Percentiles rank a stretch among this genome's conserved stretches.
Conservation (phyloP, 2,329 filamentous ascomycete genomes). For the Talaromyces sp. region DNA sequence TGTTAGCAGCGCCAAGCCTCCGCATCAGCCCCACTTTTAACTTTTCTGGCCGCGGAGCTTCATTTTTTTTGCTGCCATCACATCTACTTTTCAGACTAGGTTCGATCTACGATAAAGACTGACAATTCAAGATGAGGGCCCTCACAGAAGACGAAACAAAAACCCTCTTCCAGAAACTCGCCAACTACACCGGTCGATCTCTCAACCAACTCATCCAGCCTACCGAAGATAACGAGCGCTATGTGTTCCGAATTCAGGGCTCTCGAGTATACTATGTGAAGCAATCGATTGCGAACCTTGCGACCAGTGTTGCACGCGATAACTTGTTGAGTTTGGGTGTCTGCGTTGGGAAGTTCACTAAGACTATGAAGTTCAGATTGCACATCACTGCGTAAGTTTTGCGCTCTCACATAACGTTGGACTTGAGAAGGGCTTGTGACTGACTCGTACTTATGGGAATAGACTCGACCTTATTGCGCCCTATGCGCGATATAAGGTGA, state of each 20-base stretch:
- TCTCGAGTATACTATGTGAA: constrained; percentile 89
- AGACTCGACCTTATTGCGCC: constrained; percentile 76
- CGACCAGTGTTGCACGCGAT: constrained; percentile 76
- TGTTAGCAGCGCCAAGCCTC: constrained; percentile 29
- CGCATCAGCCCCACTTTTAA: constrained; percentile 24
- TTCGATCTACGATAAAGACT: neutral
- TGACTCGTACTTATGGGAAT: neutral
- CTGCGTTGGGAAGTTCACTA: constrained; percentile 92
- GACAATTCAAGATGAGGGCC: constrained; percentile 62
- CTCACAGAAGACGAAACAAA: constrained; percentile 65
- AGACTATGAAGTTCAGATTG: constrained; percentile 90
- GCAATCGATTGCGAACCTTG: constrained; percentile 83
- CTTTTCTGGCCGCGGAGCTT: constrained; percentile 24
- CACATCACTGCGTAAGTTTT: constrained; percentile 69
- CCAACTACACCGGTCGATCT: constrained; percentile 84
- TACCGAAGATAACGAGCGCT: constrained; percentile 68
- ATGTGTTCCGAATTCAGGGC: constrained; percentile 80
- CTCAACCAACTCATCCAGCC: constrained; percentile 80
- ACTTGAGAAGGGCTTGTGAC: neutral
- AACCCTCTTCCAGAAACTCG: constrained; percentile 86
- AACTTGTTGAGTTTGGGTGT: constrained; percentile 83
- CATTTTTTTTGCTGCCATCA: constrained; percentile 10
- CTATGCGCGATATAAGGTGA: constrained; percentile 93
- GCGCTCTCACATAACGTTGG: neutral
- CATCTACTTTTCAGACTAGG: neutral